Conservation (phyloP, 441 rosid genomes). For the Erodium trifolium region DNA sequence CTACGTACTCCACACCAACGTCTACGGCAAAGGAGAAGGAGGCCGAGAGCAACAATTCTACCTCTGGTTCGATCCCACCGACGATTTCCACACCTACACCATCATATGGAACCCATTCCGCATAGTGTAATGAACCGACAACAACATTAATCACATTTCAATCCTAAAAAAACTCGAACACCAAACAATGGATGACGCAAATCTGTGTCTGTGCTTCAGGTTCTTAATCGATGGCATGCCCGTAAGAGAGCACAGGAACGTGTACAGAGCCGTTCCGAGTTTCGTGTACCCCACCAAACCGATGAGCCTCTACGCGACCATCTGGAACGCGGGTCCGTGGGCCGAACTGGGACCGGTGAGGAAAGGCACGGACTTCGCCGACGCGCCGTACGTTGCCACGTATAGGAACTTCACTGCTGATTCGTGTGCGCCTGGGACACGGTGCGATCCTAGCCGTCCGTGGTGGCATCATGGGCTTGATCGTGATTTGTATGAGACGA, state of each 20-base stretch:
- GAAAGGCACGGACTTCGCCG: conserved; percentile 3
- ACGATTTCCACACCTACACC: neutral
- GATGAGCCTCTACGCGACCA: conserved; percentile 7
- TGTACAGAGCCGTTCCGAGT: neutral
- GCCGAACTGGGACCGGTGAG: conserved; percentile 3
- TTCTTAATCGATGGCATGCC: conserved; percentile 2
- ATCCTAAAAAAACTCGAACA: neutral
- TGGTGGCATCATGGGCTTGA: conserved; percentile 8
- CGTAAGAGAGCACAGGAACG: conserved; percentile 8
- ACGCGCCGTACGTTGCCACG: conserved; percentile 1
- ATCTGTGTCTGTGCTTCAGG: too few relatives aligned
- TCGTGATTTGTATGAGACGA: neutral
- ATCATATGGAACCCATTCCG: conserved; percentile 9
- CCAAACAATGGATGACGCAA: neutral
- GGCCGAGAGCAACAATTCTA: conserved; percentile 7
- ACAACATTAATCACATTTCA: neutral
- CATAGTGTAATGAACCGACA: neutral
- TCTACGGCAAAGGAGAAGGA: conserved; percentile 2
- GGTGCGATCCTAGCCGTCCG: neutral
- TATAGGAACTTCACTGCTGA: conserved; percentile 8
- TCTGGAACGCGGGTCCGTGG: conserved; percentile 8
- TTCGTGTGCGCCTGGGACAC: neutral
- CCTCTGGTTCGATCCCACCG: neutral
- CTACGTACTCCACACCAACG: conserved; percentile 1
- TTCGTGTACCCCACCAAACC: conserved; percentile 7